Evolutionary conservation across 352 stramenopile species (phyloP).

Genomic region (Pythium periplocum): DNA sequence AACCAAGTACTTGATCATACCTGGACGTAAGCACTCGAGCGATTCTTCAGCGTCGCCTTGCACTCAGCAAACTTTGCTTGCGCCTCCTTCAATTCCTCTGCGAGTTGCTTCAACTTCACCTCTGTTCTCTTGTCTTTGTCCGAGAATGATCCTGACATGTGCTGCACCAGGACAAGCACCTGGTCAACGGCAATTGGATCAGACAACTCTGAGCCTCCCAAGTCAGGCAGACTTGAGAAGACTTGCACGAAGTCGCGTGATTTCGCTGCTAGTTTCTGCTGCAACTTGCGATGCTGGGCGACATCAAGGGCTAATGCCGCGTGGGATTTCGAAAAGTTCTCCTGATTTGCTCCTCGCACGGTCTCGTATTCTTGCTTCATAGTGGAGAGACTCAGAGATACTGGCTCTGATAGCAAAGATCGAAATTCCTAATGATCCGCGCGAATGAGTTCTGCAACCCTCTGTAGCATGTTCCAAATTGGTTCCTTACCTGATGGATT

Average conservation of each 20-base stretch:
- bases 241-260: slow-evolving; percentile 22
- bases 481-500: slow-evolving; percentile 41
- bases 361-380: slow-evolving; percentile 82
- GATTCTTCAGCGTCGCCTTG: slow-evolving; percentile 26
- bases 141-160: slow-evolving; percentile 15
- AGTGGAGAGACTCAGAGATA: slow-evolving; percentile 59
- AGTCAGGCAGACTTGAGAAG: slow-evolving; percentile 16
- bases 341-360: slow-evolving; percentile 41
- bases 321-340: slow-evolving; percentile 58
- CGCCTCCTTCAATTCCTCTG: slow-evolving; percentile 37
- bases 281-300: slow-evolving; percentile 36
- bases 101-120: slow-evolving; percentile 17
- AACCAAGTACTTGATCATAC: slow-evolving; percentile 6
- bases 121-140: slow-evolving; percentile 22
- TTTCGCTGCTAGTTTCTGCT: slow-evolving; percentile 60
- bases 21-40: slow-evolving; percentile 54
- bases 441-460: not conserved
- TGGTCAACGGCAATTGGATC: slow-evolving; percentile 12
- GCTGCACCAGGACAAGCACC: slow-evolving; percentile 16
- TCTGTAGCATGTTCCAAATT: slow-evolving; percentile 4
- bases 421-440: slow-evolving; percentile 47
- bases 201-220: slow-evolving; percentile 17
- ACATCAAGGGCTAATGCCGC: slow-evolving; percentile 39
- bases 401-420: slow-evolving; percentile 66
- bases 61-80: slow-evolving; percentile 21